Conservation (phyloP, 345 rosid species). For the Cochlearia excelsa region DNA sequence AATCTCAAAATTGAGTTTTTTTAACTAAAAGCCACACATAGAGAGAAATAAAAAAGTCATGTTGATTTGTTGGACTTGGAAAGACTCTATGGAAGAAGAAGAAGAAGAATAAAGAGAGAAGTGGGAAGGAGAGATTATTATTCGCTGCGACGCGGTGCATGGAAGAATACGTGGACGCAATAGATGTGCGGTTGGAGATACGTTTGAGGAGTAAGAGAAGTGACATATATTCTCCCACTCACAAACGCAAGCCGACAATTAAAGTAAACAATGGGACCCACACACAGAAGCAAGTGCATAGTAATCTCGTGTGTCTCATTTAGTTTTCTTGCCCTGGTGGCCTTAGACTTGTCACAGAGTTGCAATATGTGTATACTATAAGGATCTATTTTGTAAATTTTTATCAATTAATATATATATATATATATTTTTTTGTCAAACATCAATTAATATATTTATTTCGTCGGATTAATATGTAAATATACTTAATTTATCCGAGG, state of each 20-base stretch:
- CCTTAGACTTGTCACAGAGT: background rate
- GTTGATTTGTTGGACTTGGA: slow-evolving; percentile 35
- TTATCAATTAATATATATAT: too few species aligned
- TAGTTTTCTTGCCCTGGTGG: slow-evolving; percentile 5
- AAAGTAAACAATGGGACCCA: slow-evolving; percentile 33
- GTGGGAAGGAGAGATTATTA: background rate
- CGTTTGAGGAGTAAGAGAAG: slow-evolving; percentile 11
- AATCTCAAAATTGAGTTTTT: slow-evolving; percentile 17
- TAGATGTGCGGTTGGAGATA: slow-evolving; percentile 25
- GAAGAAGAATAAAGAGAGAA: background rate
- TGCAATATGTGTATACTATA: background rate
- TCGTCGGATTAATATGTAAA: too few species aligned
- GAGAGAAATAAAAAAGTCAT: slow-evolving; percentile 16
- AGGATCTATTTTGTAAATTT: slow-evolving; percentile 12
- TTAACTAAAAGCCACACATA: slow-evolving; percentile 7
- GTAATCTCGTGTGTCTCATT: slow-evolving; percentile 36
- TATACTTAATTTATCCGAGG: too few species aligned
- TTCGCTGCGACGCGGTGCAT: slow-evolving; percentile 27
- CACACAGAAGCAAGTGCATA: slow-evolving; percentile 28
- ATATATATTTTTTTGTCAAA: too few species aligned
- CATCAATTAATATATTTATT: too few species aligned
- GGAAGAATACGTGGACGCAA: slow-evolving; percentile 15
- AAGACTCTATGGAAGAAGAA: slow-evolving; percentile 13
- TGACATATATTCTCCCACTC: slow-evolving; percentile 37
- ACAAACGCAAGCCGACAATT: slow-evolving; percentile 33